phyloP scores from a whole-genome alignment of 1,139 yeast species.

The Geotrichum histeridarum region DNA sequence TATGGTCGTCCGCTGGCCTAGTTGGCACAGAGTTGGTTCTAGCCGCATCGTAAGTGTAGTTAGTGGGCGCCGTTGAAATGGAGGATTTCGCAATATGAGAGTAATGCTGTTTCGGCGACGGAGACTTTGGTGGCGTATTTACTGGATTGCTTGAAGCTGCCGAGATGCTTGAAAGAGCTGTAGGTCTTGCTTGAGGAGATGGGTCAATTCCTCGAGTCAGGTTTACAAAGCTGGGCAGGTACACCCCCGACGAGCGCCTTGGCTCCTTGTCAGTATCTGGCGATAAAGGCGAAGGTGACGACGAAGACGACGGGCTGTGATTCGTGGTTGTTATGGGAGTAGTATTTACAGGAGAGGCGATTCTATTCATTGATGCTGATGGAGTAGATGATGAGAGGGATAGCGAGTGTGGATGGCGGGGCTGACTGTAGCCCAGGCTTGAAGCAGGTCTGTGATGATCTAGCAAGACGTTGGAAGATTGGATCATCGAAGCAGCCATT shows the following conservation, averaged over 20 bases:
- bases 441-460: conserved; percentile 1
- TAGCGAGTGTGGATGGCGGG: background rate
- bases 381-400: background rate
- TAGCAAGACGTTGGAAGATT: conserved; percentile 1
- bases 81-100: background rate
- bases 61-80: background rate
- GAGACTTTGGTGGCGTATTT: background rate
- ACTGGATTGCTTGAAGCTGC: background rate
- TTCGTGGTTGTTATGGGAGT: background rate
- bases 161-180: background rate
- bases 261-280: background rate
- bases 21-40: background rate
- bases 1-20: background rate
- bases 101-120: background rate
- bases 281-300: background rate
- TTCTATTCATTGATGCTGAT: background rate
- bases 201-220: conserved; percentile 13
- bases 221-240: conserved; percentile 18
- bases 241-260: background rate
- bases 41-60: background rate
- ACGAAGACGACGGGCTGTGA: background rate
- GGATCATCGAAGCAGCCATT: conserved; percentile 3
- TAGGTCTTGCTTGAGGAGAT: background rate
- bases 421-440: background rate
- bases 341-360: background rate